Evolutionary conservation across 1,139 yeast genomes (phyloP).

Genomic region (Yamadazyma spencermartinsiae): DNA sequence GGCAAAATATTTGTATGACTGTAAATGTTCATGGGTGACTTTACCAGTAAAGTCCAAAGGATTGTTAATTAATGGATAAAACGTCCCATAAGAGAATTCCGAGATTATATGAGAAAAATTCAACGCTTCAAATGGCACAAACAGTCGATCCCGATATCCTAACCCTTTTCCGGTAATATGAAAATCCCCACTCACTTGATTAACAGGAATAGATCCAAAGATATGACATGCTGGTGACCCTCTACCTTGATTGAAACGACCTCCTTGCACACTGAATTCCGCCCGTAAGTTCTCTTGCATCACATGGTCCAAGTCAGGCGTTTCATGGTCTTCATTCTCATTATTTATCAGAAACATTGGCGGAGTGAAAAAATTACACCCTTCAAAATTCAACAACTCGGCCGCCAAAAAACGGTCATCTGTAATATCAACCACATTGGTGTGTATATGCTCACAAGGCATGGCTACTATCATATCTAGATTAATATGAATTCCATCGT

Average conservation of each 20-base stretch:
- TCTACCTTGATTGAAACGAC: slow-evolving; percentile 43
- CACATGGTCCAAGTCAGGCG: slow-evolving; percentile 68
- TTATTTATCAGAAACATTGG: slow-evolving; percentile 41
- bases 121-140: slow-evolving; percentile 48
- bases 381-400: slow-evolving; percentile 69
- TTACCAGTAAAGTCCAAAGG: slow-evolving; percentile 80
- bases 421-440: slow-evolving; percentile 77
- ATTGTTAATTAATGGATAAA: slow-evolving; percentile 81
- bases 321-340: slow-evolving; percentile 47
- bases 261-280: slow-evolving; percentile 50
- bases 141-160: slow-evolving; percentile 53
- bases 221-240: slow-evolving; percentile 84
- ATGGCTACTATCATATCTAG: slow-evolving; percentile 78
- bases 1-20: slow-evolving; percentile 62
- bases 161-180: slow-evolving; percentile 78
- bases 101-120: slow-evolving; percentile 84
- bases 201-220: slow-evolving; percentile 84
- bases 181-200: slow-evolving; percentile 82
- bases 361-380: slow-evolving; percentile 58
- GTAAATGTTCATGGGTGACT: slow-evolving; percentile 44
- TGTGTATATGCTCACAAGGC: slow-evolving; percentile 77
- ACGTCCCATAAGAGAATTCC: slow-evolving; percentile 90
- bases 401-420: slow-evolving; percentile 77
- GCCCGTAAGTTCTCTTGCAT: slow-evolving; percentile 66
- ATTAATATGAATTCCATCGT: slow-evolving; percentile 65